Conservation (phyloP, 2,329 filamentous ascomycete genomes). For the Scedosporium dehoogii region DNA sequence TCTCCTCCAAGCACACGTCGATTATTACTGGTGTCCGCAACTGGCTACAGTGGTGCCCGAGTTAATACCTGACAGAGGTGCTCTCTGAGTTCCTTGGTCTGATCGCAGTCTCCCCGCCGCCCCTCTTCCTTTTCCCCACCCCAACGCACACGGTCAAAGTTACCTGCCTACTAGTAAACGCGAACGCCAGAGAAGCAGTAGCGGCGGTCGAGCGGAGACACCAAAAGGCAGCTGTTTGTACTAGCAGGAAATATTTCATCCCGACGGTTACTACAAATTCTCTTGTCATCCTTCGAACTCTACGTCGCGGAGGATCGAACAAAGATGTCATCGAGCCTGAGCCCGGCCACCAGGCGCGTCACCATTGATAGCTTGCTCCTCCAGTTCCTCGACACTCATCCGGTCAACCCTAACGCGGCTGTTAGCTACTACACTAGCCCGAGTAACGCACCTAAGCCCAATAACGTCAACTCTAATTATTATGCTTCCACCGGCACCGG, state of each 20-base stretch:
- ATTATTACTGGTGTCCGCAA: not conserved
- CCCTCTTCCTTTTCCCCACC: not conserved
- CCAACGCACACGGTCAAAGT: not conserved
- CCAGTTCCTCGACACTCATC: constrained; percentile 3
- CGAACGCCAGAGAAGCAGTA: too few relatives aligned
- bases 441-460: not conserved
- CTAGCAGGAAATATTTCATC: not conserved
- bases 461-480: not conserved
- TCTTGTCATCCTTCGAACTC: not conserved
- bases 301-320: not conserved
- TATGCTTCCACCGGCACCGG: not conserved
- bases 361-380: constrained; percentile 4
- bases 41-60: not conserved
- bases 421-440: not conserved
- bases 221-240: too few relatives aligned
- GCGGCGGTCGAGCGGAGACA: too few relatives aligned
- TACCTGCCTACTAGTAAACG: not conserved
- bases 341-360: not conserved
- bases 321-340: not conserved
- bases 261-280: not conserved
- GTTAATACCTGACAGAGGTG: not conserved
- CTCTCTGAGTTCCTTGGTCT: not conserved
- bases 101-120: not conserved
- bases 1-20: not conserved
- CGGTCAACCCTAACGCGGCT: not conserved